Conservation (phyloP, 139 green algal species). For the Ettlia oleoabundans region DNA sequence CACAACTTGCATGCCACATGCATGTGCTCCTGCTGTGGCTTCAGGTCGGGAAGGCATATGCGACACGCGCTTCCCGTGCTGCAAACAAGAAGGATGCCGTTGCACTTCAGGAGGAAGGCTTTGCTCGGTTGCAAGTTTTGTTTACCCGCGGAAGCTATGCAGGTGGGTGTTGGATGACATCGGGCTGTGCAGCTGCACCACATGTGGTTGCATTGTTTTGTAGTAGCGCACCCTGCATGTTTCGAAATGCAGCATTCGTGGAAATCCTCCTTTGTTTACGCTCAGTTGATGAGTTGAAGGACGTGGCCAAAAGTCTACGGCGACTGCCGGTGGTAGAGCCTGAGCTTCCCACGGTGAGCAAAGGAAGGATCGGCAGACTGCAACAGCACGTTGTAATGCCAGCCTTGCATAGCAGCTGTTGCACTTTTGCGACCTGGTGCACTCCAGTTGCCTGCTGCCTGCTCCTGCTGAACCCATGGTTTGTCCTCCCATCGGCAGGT, state of each 20-base stretch:
- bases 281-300: slow-evolving; percentile 77
- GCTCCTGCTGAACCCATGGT: background rate
- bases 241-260: no score
- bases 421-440: no score
- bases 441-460: no score
- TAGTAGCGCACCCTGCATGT: no score
- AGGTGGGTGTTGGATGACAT: background rate
- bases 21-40: background rate
- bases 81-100: slow-evolving; percentile 74
- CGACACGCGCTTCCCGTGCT: slow-evolving; percentile 61
- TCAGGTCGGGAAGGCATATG: slow-evolving; percentile 82
- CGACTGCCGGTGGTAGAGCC: slow-evolving; percentile 87
- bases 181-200: background rate
- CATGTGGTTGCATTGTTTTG: no score
- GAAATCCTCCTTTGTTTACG: no score
- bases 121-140: slow-evolving; percentile 58
- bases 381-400: background rate
- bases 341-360: slow-evolving; percentile 77
- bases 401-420: no score
- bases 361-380: background rate
- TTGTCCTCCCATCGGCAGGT: slow-evolving; percentile 43
- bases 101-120: slow-evolving; percentile 69
- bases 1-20: background rate
- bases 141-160: slow-evolving; percentile 41
- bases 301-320: slow-evolving; percentile 77